Conservation (phyloP, 768 basidiomycete genomes). For the Psilocybe azurescens region DNA sequence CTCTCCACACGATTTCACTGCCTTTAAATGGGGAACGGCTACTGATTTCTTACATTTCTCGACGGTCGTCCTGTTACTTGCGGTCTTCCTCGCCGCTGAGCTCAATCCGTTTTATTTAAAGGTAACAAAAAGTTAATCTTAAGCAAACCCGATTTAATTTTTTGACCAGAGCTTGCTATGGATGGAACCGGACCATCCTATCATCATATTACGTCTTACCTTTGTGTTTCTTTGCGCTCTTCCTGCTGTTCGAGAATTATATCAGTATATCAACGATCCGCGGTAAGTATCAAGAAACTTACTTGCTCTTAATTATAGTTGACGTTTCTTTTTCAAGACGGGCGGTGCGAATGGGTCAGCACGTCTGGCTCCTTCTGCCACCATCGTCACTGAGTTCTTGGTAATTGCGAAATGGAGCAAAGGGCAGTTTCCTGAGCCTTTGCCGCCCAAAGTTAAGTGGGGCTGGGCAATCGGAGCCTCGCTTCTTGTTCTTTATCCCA, state of each 20-base stretch:
- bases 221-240: slow-evolving; percentile 87
- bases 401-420: slow-evolving; percentile 85
- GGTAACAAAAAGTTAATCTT: slow-evolving; percentile 41
- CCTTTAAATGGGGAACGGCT: slow-evolving; percentile 88
- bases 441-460: slow-evolving; percentile 66
- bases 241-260: slow-evolving; percentile 84
- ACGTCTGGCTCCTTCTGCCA: slow-evolving; percentile 85
- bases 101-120: slow-evolving; percentile 90
- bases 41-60: slow-evolving; percentile 75
- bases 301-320: slow-evolving; percentile 11
- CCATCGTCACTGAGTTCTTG: slow-evolving; percentile 81
- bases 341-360: slow-evolving; percentile 89
- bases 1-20: slow-evolving; percentile 86
- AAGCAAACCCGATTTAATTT: slow-evolving; percentile 12
- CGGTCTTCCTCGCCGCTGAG: slow-evolving; percentile 83
- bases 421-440: slow-evolving; percentile 67
- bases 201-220: slow-evolving; percentile 74
- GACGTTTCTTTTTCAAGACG: slow-evolving; percentile 47
- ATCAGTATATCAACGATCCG: slow-evolving; percentile 83
- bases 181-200: slow-evolving; percentile 92
- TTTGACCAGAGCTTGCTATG: slow-evolving; percentile 60
- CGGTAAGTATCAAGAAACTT: slow-evolving; percentile 52
- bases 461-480: slow-evolving; percentile 66
- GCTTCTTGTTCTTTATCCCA: slow-evolving; percentile 74
- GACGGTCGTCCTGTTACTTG: slow-evolving; percentile 75